Conservation (phyloP, 2,329 filamentous ascomycete genomes). For the Calonectria henricotiae region DNA sequence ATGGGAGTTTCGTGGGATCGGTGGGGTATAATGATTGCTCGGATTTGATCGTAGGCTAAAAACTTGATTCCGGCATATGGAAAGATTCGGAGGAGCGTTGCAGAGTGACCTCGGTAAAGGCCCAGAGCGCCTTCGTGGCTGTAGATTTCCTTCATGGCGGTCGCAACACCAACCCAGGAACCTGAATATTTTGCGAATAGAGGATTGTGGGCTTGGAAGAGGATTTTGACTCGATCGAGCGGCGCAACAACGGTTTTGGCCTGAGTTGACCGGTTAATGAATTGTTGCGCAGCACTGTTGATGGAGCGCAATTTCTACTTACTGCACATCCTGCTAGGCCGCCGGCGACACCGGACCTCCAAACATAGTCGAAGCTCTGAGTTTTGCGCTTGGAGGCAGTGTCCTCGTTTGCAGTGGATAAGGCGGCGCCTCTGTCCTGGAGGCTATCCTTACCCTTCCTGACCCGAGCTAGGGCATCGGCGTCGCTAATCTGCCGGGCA, state of each 20-base stretch:
- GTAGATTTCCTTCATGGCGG: conserved; percentile 89
- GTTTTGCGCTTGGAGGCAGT: conserved; percentile 66
- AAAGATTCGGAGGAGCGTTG: conserved; percentile 93
- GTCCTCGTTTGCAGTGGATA: conserved; percentile 66
- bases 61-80: conserved; percentile 99
- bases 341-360: conserved; percentile 88
- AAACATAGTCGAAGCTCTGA: conserved; percentile 86
- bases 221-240: conserved; percentile 97
- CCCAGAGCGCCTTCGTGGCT: conserved; percentile 80
- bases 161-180: conserved; percentile 87
- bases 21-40: conserved; percentile 81
- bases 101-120: conserved; percentile 94
- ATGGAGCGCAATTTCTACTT: conserved; percentile 59
- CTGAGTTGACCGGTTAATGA: conserved; percentile 63
- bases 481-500: conserved; percentile 52
- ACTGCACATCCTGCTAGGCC: conserved; percentile 94
- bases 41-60: conserved; percentile 96
- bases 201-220: conserved; percentile 96
- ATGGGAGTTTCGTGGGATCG: conserved; percentile 84
- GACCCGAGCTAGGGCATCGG: conserved; percentile 43
- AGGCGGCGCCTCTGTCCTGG: conserved; percentile 57
- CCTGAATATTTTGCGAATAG: conserved; percentile 94
- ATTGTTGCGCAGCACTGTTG: not conserved
- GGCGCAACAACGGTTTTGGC: conserved; percentile 97
- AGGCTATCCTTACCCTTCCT: conserved; percentile 28